These are phyloP conservation scores for Thermoascus crustaceus DNA, from an alignment of 2,329 filamentous ascomycete genomes.

Conservation along the genomic window DNA sequence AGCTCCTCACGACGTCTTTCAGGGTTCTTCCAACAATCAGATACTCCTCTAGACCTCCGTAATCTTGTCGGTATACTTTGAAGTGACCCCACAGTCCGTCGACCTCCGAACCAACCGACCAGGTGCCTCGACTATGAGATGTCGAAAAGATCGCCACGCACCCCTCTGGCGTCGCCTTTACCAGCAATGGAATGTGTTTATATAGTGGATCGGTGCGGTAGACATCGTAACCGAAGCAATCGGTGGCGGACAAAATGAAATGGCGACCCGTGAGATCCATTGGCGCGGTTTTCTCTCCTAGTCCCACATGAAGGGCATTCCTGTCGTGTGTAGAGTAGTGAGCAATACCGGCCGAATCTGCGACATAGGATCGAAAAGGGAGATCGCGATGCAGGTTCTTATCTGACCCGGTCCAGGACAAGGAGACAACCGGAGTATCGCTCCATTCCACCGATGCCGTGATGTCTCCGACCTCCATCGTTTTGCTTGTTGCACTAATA, in stretches of 20 bases:
- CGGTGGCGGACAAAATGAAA: constrained; percentile 60
- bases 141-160: constrained; percentile 63
- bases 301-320: constrained; percentile 57
- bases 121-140: constrained; percentile 55
- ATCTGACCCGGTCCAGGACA: constrained; percentile 45
- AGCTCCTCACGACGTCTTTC: constrained; percentile 56
- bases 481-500: constrained; percentile 27
- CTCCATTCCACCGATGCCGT: constrained; percentile 53
- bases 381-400: constrained; percentile 55
- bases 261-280: constrained; percentile 62
- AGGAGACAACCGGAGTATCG: constrained; percentile 49
- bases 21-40: constrained; percentile 58
- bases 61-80: constrained; percentile 65
- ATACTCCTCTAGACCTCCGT: constrained; percentile 65
- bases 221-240: constrained; percentile 66
- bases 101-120: constrained; percentile 62
- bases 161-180: constrained; percentile 57
- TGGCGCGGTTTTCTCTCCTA: constrained; percentile 64
- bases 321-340: constrained; percentile 58
- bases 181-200: constrained; percentile 66
- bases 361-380: constrained; percentile 56
- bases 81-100: constrained; percentile 68
- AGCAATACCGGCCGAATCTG: constrained; percentile 53
- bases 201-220: constrained; percentile 65
- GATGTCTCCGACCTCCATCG: constrained; percentile 42